Evolutionary conservation across 2,329 filamentous ascomycete species (phyloP).

Genomic region (Colletotrichum sp.): DNA sequence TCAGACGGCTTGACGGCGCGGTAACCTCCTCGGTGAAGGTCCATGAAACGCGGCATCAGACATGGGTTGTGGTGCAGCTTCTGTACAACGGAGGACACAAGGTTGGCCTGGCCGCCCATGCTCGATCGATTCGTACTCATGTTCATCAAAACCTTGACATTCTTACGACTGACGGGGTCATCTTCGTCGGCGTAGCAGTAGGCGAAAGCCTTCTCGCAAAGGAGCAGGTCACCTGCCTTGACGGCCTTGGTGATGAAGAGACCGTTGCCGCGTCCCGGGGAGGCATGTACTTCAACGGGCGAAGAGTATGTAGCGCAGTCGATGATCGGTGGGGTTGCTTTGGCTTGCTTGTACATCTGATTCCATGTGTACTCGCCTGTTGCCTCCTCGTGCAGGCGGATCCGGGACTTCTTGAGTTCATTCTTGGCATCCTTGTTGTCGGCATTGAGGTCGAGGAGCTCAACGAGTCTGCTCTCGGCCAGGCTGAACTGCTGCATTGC

Average conservation of each 20-base stretch:
- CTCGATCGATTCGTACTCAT: constrained; percentile 30
- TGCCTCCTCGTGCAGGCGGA: constrained; percentile 41
- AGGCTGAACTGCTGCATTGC: constrained; percentile 39
- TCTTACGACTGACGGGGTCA: constrained; percentile 2
- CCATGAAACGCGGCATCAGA: not conserved
- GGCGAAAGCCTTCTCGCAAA: constrained; percentile 62
- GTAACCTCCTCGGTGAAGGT: constrained; percentile 24
- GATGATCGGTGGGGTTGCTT: constrained; percentile 41
- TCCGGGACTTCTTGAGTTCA: constrained; percentile 32
- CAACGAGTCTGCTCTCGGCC: constrained; percentile 34
- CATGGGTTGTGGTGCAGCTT: constrained; percentile 45
- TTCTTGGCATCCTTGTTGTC: constrained; percentile 32
- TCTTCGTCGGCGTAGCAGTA: constrained; percentile 36
- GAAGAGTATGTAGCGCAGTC: constrained; percentile 52
- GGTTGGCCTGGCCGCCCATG: constrained; percentile 42
- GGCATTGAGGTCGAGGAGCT: constrained; percentile 36
- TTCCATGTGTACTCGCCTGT: constrained; percentile 43
- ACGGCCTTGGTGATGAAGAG: constrained; percentile 55
- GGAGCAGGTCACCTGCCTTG: constrained; percentile 52
- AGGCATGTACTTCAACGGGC: constrained; percentile 44
- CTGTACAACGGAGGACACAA: constrained; percentile 45
- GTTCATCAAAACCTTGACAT: constrained; percentile 40
- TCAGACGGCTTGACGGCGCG: constrained; percentile 25
- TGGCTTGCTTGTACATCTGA: constrained; percentile 39
- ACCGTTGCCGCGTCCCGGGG: constrained; percentile 48